These are phyloP conservation scores for Peronospora belbahrii DNA, from an alignment of 352 stramenopile genomes.

Conservation along the genomic window DNA sequence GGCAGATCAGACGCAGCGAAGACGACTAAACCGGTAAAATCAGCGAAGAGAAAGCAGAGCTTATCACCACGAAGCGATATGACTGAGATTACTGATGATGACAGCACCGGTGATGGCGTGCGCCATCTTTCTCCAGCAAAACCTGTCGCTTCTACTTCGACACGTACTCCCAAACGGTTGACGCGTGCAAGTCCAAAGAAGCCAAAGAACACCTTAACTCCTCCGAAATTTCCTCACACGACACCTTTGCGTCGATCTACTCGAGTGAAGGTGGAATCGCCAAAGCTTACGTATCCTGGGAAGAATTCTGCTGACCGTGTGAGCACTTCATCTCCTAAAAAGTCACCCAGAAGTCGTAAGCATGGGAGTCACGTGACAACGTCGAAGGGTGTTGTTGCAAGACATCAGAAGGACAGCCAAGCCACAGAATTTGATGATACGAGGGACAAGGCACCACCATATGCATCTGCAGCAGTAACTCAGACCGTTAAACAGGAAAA, in stretches of 20 bases:
- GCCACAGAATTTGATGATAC: background rate
- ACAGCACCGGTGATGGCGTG: background rate
- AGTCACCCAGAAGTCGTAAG: constrained; percentile 10
- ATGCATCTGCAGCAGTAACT: background rate
- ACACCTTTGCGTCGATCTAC: constrained; percentile 10
- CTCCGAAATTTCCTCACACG: background rate
- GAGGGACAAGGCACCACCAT: background rate
- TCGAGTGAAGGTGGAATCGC: constrained; percentile 7
- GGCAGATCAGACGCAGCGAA: background rate
- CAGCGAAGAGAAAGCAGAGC: constrained; percentile 3
- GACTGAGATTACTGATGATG: background rate
- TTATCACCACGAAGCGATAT: background rate
- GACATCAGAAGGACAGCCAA: constrained; percentile 10
- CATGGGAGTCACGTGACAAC: constrained; percentile 7
- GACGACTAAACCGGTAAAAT: background rate
- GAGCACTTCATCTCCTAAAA: background rate
- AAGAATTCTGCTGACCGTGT: background rate
- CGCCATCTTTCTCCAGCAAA: background rate
- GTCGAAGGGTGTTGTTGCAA: constrained; percentile 2
- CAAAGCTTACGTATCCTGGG: background rate
- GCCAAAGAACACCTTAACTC: background rate
- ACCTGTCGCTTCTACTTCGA: background rate
- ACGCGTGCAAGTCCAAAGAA: constrained; percentile 10
- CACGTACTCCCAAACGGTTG: constrained; percentile 4
- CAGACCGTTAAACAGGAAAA: constrained; percentile 2